Evolutionary conservation across 768 basidiomycete species (phyloP).

Genomic region (Lentinula aciculospora): DNA sequence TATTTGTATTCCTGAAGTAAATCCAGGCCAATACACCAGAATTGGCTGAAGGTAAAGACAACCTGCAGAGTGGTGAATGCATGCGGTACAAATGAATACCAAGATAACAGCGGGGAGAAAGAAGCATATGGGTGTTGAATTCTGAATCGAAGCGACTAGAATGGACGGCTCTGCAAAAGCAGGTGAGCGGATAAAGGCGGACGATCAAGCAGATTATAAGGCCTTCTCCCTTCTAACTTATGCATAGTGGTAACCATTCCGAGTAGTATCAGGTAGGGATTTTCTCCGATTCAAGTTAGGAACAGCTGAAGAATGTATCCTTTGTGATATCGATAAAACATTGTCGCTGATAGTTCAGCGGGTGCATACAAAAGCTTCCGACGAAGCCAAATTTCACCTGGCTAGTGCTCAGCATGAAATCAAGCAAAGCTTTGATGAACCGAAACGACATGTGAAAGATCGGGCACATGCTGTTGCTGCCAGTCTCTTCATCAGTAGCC

Average conservation of each 20-base stretch:
- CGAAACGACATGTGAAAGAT: neutral
- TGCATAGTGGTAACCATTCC: neutral
- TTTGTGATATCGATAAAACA: no score
- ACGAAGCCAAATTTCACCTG: no score
- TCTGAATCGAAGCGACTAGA: neutral
- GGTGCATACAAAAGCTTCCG: no score
- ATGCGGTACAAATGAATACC: neutral
- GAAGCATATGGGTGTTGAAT: neutral
- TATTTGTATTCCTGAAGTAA: conserved; percentile 1
- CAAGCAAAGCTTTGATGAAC: neutral
- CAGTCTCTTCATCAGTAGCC: neutral
- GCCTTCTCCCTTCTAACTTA: neutral
- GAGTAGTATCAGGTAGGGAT: neutral
- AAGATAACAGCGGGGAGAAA: neutral
- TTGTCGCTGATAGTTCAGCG: no score
- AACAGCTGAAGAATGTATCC: no score
- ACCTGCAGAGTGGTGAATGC: neutral
- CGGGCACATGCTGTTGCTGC: neutral
- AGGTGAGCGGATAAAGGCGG: neutral
- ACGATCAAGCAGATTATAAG: neutral
- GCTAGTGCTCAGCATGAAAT: no score
- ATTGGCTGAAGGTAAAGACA: neutral
- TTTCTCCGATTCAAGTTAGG: neutral
- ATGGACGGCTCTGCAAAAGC: neutral
- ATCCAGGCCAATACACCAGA: neutral